These are phyloP conservation scores for Hypoxylon sp. DNA, from an alignment of 2,329 filamentous ascomycete genomes.

Conservation along the genomic window DNA sequence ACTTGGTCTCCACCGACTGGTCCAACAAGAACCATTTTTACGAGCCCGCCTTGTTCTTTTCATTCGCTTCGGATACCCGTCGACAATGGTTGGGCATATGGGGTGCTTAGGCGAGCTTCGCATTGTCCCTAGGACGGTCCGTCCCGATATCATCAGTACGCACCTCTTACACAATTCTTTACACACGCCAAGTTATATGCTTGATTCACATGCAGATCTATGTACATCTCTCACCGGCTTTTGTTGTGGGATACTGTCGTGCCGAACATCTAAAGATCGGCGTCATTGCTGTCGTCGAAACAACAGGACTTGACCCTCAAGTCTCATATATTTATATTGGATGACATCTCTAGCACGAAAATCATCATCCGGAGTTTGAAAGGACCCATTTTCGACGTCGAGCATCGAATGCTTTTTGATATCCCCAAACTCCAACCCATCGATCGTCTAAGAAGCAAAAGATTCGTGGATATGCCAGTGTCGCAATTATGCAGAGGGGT, in stretches of 20 bases:
- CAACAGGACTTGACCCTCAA: slow-evolving; percentile 9
- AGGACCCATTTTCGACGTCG: slow-evolving; percentile 27
- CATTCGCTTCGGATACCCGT: slow-evolving; percentile 21
- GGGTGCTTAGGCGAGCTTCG: slow-evolving; percentile 21
- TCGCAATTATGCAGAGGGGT: slow-evolving; percentile 49
- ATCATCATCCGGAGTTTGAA: slow-evolving; percentile 32
- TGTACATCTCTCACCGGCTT: slow-evolving; percentile 33
- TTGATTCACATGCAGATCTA: slow-evolving; percentile 33
- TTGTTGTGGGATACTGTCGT: slow-evolving; percentile 12
- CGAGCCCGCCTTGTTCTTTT: slow-evolving; percentile 20
- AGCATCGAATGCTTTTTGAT: slow-evolving; percentile 36
- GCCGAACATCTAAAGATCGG: slow-evolving; percentile 20
- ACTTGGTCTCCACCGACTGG: slow-evolving; percentile 37
- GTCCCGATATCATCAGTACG: slow-evolving; percentile 21
- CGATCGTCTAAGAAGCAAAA: slow-evolving; percentile 41
- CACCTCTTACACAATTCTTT: slow-evolving; percentile 10
- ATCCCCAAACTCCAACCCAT: slow-evolving; percentile 41
- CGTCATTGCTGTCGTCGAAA: slow-evolving; percentile 14
- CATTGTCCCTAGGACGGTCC: slow-evolving; percentile 24
- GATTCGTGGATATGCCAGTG: slow-evolving; percentile 37
- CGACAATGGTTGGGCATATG: slow-evolving; percentile 24
- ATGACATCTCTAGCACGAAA: slow-evolving; percentile 34
- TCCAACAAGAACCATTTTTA: slow-evolving; percentile 10
- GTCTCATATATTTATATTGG: slow-evolving; percentile 19
- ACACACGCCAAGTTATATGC: slow-evolving; percentile 29